A percentile compares a stretch with the other conserved stretches of the same genome.
phyloP scores from a whole-genome alignment of 1,284 basidiomycete species.

The Pholiota adiposa region DNA sequence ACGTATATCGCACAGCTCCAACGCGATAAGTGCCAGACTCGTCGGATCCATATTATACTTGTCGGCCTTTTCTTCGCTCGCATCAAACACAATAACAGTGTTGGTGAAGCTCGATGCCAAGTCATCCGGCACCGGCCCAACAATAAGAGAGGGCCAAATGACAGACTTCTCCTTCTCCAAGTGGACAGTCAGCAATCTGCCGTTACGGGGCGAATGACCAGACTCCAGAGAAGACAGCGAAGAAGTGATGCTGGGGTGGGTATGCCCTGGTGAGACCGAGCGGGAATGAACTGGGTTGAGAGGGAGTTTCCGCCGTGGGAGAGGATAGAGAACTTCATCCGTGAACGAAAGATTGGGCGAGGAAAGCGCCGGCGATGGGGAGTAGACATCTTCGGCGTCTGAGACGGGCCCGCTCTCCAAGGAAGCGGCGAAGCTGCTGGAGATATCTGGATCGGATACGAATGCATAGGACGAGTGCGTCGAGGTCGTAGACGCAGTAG shows the following conservation, averaged over 20 bases:
- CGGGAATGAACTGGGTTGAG: slow-evolving; percentile 48
- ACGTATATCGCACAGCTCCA: slow-evolving; percentile 73
- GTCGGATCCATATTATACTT: slow-evolving; percentile 84
- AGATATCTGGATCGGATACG: slow-evolving; percentile 78
- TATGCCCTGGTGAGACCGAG: slow-evolving; percentile 58
- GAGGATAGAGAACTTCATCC: slow-evolving; percentile 47
- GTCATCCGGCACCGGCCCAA: slow-evolving; percentile 69
- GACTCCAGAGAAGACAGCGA: slow-evolving; percentile 79
- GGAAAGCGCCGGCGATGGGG: slow-evolving; percentile 58
- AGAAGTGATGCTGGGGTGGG: slow-evolving; percentile 60
- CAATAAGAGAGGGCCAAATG: slow-evolving; percentile 79
- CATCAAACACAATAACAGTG: slow-evolving; percentile 53
- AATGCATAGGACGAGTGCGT: slow-evolving; percentile 79
- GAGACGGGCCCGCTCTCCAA: slow-evolving; percentile 72
- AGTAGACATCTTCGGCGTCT: slow-evolving; percentile 62
- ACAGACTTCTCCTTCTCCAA: slow-evolving; percentile 77
- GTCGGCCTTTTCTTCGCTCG: slow-evolving; percentile 55
- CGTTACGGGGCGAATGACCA: slow-evolving; percentile 56
- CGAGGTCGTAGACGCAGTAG: slow-evolving; percentile 72
- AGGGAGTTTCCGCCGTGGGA: slow-evolving; percentile 37
- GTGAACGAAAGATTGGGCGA: slow-evolving; percentile 60
- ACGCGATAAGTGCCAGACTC: slow-evolving; percentile 67
- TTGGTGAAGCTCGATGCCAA: slow-evolving; percentile 55
- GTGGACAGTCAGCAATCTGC: slow-evolving; percentile 72
- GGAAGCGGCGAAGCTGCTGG: slow-evolving; percentile 79